These are phyloP conservation scores for Umbilicus rupestris DNA, from an alignment of 164 flowering plant genomes.

Conservation along the genomic window DNA sequence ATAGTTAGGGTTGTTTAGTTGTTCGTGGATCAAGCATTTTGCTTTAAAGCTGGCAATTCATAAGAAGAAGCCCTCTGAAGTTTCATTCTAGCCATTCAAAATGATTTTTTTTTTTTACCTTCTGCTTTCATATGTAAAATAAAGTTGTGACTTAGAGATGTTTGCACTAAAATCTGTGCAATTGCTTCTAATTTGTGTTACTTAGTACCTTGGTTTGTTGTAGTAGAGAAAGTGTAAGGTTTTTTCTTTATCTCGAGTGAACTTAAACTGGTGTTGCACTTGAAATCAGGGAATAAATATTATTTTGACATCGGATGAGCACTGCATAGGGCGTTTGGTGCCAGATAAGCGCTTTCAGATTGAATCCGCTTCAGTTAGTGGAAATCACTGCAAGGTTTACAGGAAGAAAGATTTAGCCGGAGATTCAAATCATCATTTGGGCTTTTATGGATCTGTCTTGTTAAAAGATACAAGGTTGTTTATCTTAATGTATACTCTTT, in stretches of 20 bases:
- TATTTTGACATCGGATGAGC: constrained; percentile 57
- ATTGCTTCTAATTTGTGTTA: neutral
- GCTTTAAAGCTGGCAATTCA: too few relatives aligned
- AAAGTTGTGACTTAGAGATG: neutral
- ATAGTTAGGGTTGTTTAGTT: too few relatives aligned
- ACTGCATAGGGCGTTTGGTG: constrained; percentile 61
- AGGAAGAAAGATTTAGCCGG: constrained; percentile 29
- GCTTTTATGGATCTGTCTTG: constrained; percentile 23
- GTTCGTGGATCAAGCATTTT: too few relatives aligned
- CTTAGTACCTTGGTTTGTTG: neutral
- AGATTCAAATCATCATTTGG: constrained; percentile 24
- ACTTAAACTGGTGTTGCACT: neutral
- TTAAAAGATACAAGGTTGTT: constrained; percentile 79
- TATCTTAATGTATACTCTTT: neutral
- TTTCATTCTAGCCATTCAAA: too few relatives aligned
- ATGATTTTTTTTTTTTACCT: too few relatives aligned
- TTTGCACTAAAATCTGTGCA: neutral
- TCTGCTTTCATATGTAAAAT: too few relatives aligned
- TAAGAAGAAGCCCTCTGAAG: too few relatives aligned
- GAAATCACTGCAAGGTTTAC: constrained; percentile 63
- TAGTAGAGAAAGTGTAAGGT: too few relatives aligned
- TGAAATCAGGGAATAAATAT: constrained; percentile 63
- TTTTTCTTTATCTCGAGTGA: too few relatives aligned
- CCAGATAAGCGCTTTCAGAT: constrained; percentile 50
- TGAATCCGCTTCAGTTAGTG: constrained; percentile 65